Conservation (phyloP, 176 grass and related monocot genomes). For the Bolboschoenus planiculmis region DNA sequence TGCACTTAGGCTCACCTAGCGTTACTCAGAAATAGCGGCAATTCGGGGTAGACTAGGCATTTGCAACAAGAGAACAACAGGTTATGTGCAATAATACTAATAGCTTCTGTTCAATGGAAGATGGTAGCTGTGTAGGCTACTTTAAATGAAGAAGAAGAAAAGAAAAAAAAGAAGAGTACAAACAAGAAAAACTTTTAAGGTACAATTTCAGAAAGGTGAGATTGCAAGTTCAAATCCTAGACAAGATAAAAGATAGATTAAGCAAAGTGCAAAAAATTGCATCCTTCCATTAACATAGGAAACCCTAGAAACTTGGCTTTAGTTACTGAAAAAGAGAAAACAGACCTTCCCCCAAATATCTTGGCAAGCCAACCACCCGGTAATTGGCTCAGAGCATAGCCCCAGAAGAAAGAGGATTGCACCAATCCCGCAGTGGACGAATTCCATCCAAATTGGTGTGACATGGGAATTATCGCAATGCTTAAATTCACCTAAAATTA, state of each 20-base stretch:
- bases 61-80: background rate
- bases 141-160: background rate
- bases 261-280: background rate
- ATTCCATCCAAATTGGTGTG: slow-evolving; percentile 92
- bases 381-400: slow-evolving; percentile 87
- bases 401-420: slow-evolving; percentile 96
- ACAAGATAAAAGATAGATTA: background rate
- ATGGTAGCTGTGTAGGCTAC: background rate
- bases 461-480: slow-evolving; percentile 93
- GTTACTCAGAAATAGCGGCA: background rate
- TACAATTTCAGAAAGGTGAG: background rate
- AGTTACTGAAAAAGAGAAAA: slow-evolving; percentile 15
- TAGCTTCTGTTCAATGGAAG: background rate
- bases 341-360: slow-evolving; percentile 94
- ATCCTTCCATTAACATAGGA: background rate
- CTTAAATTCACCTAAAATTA: slow-evolving; percentile 90
- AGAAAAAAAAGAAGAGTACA: background rate
- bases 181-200: background rate
- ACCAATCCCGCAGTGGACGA: slow-evolving; percentile 91
- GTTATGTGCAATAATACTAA: background rate
- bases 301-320: background rate
- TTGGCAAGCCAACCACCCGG: slow-evolving; percentile 88
- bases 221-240: background rate
- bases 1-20: background rate
- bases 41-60: background rate